phyloP scores from a whole-genome alignment of 129 eudicot genomes.

The Centrapalus pauciflorus region DNA sequence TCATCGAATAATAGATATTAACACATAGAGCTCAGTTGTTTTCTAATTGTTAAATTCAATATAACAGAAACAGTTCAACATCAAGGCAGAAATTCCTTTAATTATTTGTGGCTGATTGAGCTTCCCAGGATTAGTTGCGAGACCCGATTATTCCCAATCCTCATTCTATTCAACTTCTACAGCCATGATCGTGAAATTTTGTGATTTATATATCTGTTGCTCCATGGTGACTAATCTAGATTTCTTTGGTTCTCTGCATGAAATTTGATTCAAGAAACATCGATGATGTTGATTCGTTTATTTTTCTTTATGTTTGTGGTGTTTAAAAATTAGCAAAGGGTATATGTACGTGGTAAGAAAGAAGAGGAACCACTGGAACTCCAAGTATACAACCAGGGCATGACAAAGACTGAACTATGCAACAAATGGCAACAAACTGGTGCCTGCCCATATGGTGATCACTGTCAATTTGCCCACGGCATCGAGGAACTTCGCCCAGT shows the following conservation, averaged over 20 bases:
- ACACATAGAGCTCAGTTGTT: neutral
- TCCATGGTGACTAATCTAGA: neutral
- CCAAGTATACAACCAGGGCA: slow-evolving; percentile 76
- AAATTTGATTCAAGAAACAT: neutral
- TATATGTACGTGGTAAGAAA: slow-evolving; percentile 57
- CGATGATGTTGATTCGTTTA: neutral
- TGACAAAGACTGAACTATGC: slow-evolving; percentile 92
- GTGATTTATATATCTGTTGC: neutral
- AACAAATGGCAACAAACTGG: slow-evolving; percentile 98
- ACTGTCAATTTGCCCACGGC: slow-evolving; percentile 95
- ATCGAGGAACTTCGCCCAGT: slow-evolving; percentile 83
- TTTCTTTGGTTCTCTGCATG: neutral
- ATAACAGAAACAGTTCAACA: neutral
- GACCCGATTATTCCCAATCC: neutral
- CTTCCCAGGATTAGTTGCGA: neutral
- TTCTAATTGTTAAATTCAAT: neutral
- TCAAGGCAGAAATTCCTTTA: neutral
- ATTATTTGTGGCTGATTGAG: neutral
- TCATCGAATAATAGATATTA: neutral
- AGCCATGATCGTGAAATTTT: neutral
- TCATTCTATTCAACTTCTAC: neutral
- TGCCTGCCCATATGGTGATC: slow-evolving; percentile 78
- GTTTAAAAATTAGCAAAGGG: slow-evolving; percentile 48
- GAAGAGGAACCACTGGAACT: slow-evolving; percentile 59
- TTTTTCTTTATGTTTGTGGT: neutral